Conservation (phyloP, 2,329 filamentous ascomycete species). For the Sporothrix euskadiensis region DNA sequence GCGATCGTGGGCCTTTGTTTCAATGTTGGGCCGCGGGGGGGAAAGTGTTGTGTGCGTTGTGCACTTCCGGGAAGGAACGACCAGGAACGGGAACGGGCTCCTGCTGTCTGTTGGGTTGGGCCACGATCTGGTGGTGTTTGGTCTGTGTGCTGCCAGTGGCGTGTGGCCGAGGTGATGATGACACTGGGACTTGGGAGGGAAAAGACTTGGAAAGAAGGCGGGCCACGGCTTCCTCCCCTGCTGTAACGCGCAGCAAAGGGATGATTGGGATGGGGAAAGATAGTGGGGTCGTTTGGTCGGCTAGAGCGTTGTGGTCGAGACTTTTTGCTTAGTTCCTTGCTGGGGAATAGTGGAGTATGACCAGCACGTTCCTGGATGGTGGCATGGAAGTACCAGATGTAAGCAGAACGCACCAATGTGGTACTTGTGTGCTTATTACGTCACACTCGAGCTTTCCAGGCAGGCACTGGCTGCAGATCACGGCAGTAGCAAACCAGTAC, state of each 20-base stretch:
- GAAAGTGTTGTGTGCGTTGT: too few species aligned
- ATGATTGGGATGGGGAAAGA: neutral
- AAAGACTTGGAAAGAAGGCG: constrained; percentile 14
- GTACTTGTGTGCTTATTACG: constrained; percentile 17
- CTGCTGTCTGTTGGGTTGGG: neutral
- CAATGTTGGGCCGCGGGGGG: neutral
- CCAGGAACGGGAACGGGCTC: neutral
- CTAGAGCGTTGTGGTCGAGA: neutral
- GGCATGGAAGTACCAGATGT: constrained; percentile 6
- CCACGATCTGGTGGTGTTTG: neutral
- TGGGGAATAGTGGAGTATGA: constrained; percentile 5
- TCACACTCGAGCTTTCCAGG: constrained; percentile 18
- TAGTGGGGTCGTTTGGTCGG: neutral
- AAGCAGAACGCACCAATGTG: neutral
- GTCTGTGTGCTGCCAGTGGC: constrained; percentile 7
- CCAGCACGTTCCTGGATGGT: constrained; percentile 3
- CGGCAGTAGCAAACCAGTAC: constrained; percentile 2
- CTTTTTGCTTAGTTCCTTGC: constrained; percentile 4
- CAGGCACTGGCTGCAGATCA: constrained; percentile 16
- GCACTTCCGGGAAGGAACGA: neutral
- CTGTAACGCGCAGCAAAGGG: neutral
- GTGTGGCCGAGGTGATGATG: constrained; percentile 26
- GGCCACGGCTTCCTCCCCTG: neutral
- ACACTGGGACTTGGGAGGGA: neutral
- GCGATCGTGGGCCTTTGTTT: neutral